Evolutionary conservation across 331 rosid genomes (phyloP).

Genomic region (Dryas integrifolia): DNA sequence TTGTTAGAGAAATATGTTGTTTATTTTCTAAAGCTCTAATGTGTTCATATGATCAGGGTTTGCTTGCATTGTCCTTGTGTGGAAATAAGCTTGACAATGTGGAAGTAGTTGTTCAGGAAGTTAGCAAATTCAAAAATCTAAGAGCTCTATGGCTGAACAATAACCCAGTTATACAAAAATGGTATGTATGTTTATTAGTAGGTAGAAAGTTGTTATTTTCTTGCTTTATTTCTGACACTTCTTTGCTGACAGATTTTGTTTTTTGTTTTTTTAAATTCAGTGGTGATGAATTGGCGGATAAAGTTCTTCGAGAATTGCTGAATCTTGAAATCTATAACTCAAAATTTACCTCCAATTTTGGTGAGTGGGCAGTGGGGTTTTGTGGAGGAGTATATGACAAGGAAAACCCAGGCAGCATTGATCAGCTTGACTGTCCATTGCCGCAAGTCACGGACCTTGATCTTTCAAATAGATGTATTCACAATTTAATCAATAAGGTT

Average conservation of each 20-base stretch:
- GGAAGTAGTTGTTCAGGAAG: slow-evolving; percentile 58
- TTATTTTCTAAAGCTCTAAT: background rate
- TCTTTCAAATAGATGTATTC: slow-evolving; percentile 73
- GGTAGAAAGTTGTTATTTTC: background rate
- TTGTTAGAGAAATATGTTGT: background rate
- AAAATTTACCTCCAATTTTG: slow-evolving; percentile 55
- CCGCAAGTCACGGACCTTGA: slow-evolving; percentile 57
- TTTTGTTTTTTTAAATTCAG: slow-evolving; percentile 34
- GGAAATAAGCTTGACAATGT: slow-evolving; percentile 61
- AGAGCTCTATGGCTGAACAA: slow-evolving; percentile 84
- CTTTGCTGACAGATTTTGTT: background rate
- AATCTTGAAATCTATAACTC: slow-evolving; percentile 79
- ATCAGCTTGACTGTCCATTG: slow-evolving; percentile 41
- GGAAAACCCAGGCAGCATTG: slow-evolving; percentile 59
- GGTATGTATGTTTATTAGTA: slow-evolving; percentile 38
- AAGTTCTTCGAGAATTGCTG: slow-evolving; percentile 46
- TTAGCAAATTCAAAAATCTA: slow-evolving; percentile 59
- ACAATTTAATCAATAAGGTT: slow-evolving; percentile 64
- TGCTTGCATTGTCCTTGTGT: slow-evolving; percentile 71
- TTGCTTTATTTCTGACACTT: background rate
- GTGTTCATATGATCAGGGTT: slow-evolving; percentile 44
- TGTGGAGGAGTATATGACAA: slow-evolving; percentile 77
- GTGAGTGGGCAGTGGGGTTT: slow-evolving; percentile 86
- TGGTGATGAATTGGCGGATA: slow-evolving; percentile 46
- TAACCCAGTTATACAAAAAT: slow-evolving; percentile 49